Percentiles rank a stretch among this genome's conserved stretches.
phyloP scores from a whole-genome alignment of 2,329 filamentous ascomycete genomes.

The Scedosporium apiospermum region DNA sequence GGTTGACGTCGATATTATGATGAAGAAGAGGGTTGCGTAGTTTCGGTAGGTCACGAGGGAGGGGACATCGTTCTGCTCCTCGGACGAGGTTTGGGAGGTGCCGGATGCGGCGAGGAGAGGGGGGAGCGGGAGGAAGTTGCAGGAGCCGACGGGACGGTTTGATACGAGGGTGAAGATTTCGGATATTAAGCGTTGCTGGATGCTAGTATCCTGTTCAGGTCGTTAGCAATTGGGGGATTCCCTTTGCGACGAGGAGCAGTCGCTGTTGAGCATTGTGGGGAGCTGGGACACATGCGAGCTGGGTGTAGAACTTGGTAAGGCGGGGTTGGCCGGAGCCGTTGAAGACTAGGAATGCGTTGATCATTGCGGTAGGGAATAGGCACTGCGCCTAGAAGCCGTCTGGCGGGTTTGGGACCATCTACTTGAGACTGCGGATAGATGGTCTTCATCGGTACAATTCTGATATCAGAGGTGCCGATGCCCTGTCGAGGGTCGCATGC shows the following conservation, averaged over 20 bases:
- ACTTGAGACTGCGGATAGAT: not conserved
- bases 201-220: conserved; percentile 71
- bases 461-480: too few relatives aligned
- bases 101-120: conserved; percentile 54
- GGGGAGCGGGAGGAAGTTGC: conserved; percentile 86
- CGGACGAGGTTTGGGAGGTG: conserved; percentile 53
- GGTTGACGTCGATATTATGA: conserved; percentile 91
- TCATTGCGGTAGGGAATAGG: conserved; percentile 53
- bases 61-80: conserved; percentile 76
- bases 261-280: conserved; percentile 1
- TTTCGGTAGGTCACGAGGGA: conserved; percentile 95
- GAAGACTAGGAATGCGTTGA: conserved; percentile 97
- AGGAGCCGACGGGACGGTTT: conserved; percentile 81
- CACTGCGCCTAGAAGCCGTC: not conserved
- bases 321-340: conserved; percentile 96
- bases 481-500: too few relatives aligned
- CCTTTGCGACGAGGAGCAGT: not conserved
- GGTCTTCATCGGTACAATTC: not conserved
- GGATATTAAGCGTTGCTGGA: conserved; percentile 91
- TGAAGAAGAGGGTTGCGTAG: conserved; percentile 98
- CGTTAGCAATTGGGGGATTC: conserved; percentile 4
- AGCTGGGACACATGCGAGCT: conserved; percentile 52
- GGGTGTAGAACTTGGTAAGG: conserved; percentile 97
- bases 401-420: not conserved
- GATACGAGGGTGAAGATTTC: conserved; percentile 96